A percentile compares a stretch with the other conserved stretches of the same genome.
Evolutionary conservation across 108 stramenopile species (phyloP).

Genomic region (Epithemia pelagica): DNA sequence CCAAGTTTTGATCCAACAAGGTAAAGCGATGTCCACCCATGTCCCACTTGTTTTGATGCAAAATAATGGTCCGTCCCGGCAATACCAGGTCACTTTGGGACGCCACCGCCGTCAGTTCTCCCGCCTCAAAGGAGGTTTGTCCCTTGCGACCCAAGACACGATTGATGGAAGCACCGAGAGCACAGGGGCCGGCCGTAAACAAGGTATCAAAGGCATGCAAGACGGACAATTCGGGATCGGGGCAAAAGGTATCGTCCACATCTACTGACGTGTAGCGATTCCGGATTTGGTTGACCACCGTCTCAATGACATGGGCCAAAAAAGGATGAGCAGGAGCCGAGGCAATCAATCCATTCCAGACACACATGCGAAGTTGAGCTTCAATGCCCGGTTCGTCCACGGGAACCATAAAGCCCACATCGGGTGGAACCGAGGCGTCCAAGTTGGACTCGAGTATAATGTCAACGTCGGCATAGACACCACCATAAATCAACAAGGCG

Average conservation of each 20-base stretch:
- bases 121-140: slow-evolving; percentile 60
- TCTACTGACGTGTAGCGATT: slow-evolving; percentile 79
- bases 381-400: slow-evolving; percentile 61
- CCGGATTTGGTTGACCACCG: slow-evolving; percentile 79
- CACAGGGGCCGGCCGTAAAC: slow-evolving; percentile 77
- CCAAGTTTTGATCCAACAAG: slow-evolving; percentile 64
- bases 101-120: slow-evolving; percentile 46
- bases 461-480: slow-evolving; percentile 80
- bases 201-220: slow-evolving; percentile 69
- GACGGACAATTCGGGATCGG: slow-evolving; percentile 57
- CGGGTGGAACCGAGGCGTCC: slow-evolving; percentile 57
- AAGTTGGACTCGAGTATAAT: slow-evolving; percentile 73
- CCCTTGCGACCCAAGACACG: slow-evolving; percentile 65
- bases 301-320: slow-evolving; percentile 68
- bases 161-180: slow-evolving; percentile 65
- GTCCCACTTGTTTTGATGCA: slow-evolving; percentile 79
- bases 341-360: slow-evolving; percentile 88
- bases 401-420: slow-evolving; percentile 79
- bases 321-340: slow-evolving; percentile 79
- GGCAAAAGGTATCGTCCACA: slow-evolving; percentile 62
- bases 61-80: slow-evolving; percentile 66
- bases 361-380: slow-evolving; percentile 56
- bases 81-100: slow-evolving; percentile 21
- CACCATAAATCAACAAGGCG: slow-evolving; percentile 72
- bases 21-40: slow-evolving; percentile 88